A percentile compares a stretch with the other conserved stretches of the same genome.
Conservation (phyloP, 2,329 filamentous ascomycete genomes). For the Penicillium sp. region DNA sequence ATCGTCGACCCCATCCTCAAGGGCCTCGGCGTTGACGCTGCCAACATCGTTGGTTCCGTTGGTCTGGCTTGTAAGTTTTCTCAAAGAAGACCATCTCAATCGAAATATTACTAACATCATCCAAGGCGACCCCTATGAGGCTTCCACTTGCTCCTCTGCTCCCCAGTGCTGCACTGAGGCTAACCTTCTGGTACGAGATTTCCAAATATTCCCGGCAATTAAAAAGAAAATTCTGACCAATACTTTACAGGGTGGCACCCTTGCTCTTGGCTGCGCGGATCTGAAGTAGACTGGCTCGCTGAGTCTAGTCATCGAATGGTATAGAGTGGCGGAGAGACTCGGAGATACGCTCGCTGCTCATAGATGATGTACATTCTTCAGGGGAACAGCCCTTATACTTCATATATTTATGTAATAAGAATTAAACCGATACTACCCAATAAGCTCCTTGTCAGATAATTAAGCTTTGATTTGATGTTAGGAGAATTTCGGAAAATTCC, state of each 20-base stretch:
- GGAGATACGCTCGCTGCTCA: not conserved
- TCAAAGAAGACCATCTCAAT: no score
- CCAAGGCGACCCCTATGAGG: slow-evolving; percentile 30
- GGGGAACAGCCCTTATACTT: not conserved
- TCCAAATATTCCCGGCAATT: no score
- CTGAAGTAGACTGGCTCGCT: not conserved
- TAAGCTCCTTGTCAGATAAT: not conserved
- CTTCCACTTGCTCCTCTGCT: slow-evolving; percentile 18
- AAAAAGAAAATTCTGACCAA: slow-evolving; percentile 2
- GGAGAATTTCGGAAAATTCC: not conserved
- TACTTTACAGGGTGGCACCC: slow-evolving; percentile 23
- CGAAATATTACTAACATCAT: not conserved
- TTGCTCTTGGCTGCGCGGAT: slow-evolving; percentile 31
- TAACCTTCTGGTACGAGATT: slow-evolving; percentile 32
- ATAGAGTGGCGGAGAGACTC: not conserved
- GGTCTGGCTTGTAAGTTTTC: slow-evolving; percentile 32
- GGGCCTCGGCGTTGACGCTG: slow-evolving; percentile 26
- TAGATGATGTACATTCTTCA: slow-evolving; percentile 4
- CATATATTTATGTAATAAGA: slow-evolving; percentile 1
- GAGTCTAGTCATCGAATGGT: not conserved
- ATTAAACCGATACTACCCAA: not conserved
- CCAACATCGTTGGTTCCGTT: slow-evolving; percentile 32
- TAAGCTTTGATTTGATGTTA: not conserved
- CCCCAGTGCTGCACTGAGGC: slow-evolving; percentile 38
- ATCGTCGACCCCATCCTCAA: slow-evolving; percentile 31